These are phyloP conservation scores for Physcia stellaris DNA, from an alignment of 495 filamentous ascomycete species.

Conservation along the genomic window DNA sequence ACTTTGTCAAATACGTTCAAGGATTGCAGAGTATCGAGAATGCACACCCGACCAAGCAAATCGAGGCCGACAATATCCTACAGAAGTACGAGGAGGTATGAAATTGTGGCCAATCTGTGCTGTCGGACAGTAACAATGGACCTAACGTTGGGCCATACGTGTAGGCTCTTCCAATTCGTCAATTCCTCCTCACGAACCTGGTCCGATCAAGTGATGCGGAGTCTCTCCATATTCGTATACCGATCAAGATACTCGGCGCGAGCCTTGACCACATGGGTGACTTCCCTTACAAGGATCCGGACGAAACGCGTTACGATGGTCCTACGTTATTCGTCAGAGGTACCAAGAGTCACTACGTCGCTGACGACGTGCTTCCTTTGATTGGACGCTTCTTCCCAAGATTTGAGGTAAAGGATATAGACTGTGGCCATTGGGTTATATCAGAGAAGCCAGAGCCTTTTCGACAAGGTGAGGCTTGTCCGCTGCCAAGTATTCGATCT, in stretches of 20 bases:
- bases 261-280: slow-evolving; percentile 61
- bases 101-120: no score
- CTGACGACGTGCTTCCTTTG: slow-evolving; percentile 72
- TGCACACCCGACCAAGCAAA: slow-evolving; percentile 46
- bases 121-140: background rate
- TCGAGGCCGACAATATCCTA: slow-evolving; percentile 71
- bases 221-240: slow-evolving; percentile 43
- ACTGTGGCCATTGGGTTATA: slow-evolving; percentile 89
- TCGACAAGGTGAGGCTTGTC: slow-evolving; percentile 52
- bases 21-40: slow-evolving; percentile 77
- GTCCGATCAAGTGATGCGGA: slow-evolving; percentile 32
- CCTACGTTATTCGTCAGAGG: slow-evolving; percentile 76
- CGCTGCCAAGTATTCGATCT: no score
- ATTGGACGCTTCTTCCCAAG: slow-evolving; percentile 84
- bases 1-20: slow-evolving; percentile 69
- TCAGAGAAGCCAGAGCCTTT: slow-evolving; percentile 86
- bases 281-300: slow-evolving; percentile 67
- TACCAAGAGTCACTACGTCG: slow-evolving; percentile 69
- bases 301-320: slow-evolving; percentile 48
- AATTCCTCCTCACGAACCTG: slow-evolving; percentile 90
- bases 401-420: slow-evolving; percentile 67
- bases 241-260: slow-evolving; percentile 40
- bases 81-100: slow-evolving; percentile 55
- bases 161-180: slow-evolving; percentile 62
- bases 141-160: slow-evolving; percentile 6